A percentile compares a stretch with the other conserved stretches of the same genome.
Evolutionary conservation across 371 early-diverging fungal species (phyloP).

Genomic region (Gilbertella persicaria): DNA sequence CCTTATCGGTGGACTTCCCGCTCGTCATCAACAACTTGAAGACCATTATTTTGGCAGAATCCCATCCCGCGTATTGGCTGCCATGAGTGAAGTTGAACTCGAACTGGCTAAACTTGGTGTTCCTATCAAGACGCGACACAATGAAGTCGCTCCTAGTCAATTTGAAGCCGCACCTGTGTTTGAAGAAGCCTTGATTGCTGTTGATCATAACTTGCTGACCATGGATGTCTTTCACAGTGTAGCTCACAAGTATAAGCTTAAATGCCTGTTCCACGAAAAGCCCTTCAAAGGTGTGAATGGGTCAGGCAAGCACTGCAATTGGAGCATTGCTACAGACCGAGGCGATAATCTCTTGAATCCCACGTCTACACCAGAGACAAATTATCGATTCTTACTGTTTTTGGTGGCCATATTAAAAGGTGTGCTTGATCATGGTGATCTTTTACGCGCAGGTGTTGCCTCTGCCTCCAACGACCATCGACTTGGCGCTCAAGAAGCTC

Average conservation of each 20-base stretch:
- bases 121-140: slow-evolving; percentile 98
- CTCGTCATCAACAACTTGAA: slow-evolving; percentile 98
- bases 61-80: slow-evolving; percentile 89
- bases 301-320: slow-evolving; percentile 99
- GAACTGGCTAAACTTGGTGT: slow-evolving; percentile 94
- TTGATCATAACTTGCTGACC: slow-evolving; percentile 97
- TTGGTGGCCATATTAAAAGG: slow-evolving; percentile 89
- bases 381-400: slow-evolving; percentile 95
- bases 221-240: slow-evolving; percentile 97
- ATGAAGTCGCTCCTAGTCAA: slow-evolving; percentile 98
- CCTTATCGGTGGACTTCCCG: slow-evolving; percentile 90
- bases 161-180: slow-evolving; percentile 98
- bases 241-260: slow-evolving; percentile 95
- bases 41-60: slow-evolving; percentile 99
- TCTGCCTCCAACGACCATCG: slow-evolving; percentile 96
- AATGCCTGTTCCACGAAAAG: slow-evolving; percentile 98
- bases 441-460: slow-evolving; percentile 89
- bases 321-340: slow-evolving; percentile 92
- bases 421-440: slow-evolving; percentile 85
- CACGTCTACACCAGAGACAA: slow-evolving; percentile 88
- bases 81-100: slow-evolving; percentile 91
- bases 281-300: slow-evolving; percentile 99
- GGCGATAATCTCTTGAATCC: slow-evolving; percentile 97
- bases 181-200: slow-evolving; percentile 93
- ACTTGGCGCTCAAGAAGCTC: slow-evolving; percentile 97